Conservation (phyloP, 2,329 filamentous ascomycete species). For the Rhynchosporium agropyri region DNA sequence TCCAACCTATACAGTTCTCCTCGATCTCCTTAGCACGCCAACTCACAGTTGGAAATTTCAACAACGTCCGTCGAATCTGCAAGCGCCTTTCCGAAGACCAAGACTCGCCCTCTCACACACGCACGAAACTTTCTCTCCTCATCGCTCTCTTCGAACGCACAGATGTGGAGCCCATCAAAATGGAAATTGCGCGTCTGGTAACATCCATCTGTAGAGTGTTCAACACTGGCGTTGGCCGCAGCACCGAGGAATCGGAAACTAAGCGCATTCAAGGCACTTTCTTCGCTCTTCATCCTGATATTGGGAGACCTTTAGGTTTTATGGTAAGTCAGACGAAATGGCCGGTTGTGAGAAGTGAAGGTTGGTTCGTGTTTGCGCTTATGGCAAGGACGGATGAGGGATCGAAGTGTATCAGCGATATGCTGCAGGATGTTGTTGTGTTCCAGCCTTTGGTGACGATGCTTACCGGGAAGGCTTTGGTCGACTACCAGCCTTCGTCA, state of each 20-base stretch:
- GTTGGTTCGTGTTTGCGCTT: conserved; percentile 64
- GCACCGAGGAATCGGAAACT: conserved; percentile 43
- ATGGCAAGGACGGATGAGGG: conserved; percentile 57
- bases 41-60: conserved; percentile 55
- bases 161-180: conserved; percentile 58
- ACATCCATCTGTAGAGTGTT: conserved; percentile 57
- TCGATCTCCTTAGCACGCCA: conserved; percentile 61
- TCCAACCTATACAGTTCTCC: conserved; percentile 61
- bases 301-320: conserved; percentile 48
- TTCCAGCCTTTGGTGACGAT: conserved; percentile 50
- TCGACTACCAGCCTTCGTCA: conserved; percentile 27
- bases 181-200: conserved; percentile 60
- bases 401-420: conserved; percentile 48
- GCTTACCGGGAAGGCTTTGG: conserved; percentile 50
- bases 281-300: conserved; percentile 40
- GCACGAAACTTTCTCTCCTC: conserved; percentile 46
- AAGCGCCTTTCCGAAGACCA: conserved; percentile 45
- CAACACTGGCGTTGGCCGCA: conserved; percentile 47
- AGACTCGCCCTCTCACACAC: conserved; percentile 42
- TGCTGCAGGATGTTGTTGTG: conserved; percentile 49
- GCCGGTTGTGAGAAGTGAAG: conserved; percentile 60
- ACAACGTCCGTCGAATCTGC: conserved; percentile 56
- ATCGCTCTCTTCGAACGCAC: conserved; percentile 48
- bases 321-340: conserved; percentile 61
- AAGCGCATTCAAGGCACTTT: conserved; percentile 37